Evolutionary conservation across 495 filamentous ascomycete species (phyloP), one percentile per base, ranked within the genome.

Genomic region (Physcia stellaris): DNA sequence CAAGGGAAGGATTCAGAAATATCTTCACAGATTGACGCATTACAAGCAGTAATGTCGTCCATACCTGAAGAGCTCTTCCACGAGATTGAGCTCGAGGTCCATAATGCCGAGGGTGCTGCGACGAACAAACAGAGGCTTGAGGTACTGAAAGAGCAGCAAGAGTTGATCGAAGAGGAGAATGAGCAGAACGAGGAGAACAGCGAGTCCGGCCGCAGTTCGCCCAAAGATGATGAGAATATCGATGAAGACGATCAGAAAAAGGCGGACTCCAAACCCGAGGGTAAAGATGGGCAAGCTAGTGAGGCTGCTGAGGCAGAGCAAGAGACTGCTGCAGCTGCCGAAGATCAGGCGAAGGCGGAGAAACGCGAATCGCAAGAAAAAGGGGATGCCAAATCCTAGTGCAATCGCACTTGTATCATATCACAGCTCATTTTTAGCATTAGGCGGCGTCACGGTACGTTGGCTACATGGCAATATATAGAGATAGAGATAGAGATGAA

Each of bases 61-160:
- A 96, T 99, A 43, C 90, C 90, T 4, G 90, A 99, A 62, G 90
- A 99, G 58, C 74, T 99, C 27, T 96, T 90, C 79, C 90, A 99
- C 66, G 90, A 99, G 63, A 95, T 96, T 44, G 90, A 99, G 60
- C 80, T 99, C 22, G 92, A 96, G 66, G 87, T 96, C 19, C 85
- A 96, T 67, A 92, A 80, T 41, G 85, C 86, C 33, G 90, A 99
- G 64, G 90, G 90, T 40, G 90, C 87, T 9, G 92, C 90, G 35
- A 99, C 92, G 39, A 99, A 99, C 71, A 93, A 87, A 68, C 90
- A 99, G 64, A 80, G 90, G 53, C 75, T 99, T n/a, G 90, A 99
- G 68, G 90, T 99, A 6, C 71, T 99, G 51, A 92, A 85, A 73
- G 90, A 99, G 65, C 90, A 99, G 63, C 83, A 99, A 55, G 90